Evolutionary conservation across 176 grass and related monocot genomes (phyloP).

Genomic region (Canna indica): DNA sequence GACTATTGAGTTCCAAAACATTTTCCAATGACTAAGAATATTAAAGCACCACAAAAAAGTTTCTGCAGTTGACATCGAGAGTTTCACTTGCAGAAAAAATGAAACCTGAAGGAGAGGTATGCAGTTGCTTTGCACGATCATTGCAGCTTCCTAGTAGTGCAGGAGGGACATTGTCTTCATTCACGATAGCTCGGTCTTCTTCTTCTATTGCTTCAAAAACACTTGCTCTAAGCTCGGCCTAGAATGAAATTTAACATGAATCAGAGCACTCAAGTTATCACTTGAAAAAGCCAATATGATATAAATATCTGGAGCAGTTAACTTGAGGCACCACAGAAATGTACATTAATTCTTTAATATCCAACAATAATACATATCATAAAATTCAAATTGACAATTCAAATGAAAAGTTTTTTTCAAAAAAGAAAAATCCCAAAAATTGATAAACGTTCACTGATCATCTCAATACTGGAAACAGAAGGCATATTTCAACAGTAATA

Average conservation of each 20-base stretch:
- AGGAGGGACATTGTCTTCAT: conserved; percentile 15
- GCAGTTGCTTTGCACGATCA: conserved; percentile 18
- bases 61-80: neutral
- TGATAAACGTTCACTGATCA: neutral
- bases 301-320: neutral
- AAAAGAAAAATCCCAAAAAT: neutral
- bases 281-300: neutral
- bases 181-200: conserved; percentile 11
- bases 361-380: neutral
- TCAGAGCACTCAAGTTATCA: neutral
- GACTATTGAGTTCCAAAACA: neutral
- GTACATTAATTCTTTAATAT: neutral
- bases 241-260: no score
- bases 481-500: neutral
- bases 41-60: neutral
- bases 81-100: neutral
- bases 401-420: neutral
- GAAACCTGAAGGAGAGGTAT: conserved; percentile 18
- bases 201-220: conserved; percentile 26
- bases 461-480: neutral
- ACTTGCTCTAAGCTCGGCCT: conserved; percentile 20
- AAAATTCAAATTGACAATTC: neutral
- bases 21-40: neutral
- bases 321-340: neutral
- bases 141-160: conserved; percentile 23